phyloP scores from a whole-genome alignment of 805 yeast genomes.

The Cephaloascus albidus region DNA sequence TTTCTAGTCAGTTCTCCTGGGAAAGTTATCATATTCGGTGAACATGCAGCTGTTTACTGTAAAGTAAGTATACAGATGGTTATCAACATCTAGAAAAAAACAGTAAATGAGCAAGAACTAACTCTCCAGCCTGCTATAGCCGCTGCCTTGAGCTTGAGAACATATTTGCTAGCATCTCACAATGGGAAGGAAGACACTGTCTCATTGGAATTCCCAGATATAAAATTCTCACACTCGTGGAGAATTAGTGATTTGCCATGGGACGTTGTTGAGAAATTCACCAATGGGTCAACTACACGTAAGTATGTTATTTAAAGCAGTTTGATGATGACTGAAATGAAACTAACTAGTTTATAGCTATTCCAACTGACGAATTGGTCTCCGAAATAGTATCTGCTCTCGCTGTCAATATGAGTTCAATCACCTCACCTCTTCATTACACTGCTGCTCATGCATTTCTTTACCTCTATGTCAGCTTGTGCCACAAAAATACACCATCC shows the following conservation, averaged over 20 bases:
- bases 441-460: constrained; percentile 79
- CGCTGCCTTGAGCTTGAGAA: constrained; percentile 81
- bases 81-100: no score
- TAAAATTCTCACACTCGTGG: constrained; percentile 62
- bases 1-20: constrained; percentile 92
- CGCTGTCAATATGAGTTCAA: constrained; percentile 29
- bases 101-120: no score
- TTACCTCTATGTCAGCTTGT: constrained; percentile 59
- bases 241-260: constrained; percentile 51
- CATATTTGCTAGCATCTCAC: constrained; percentile 62
- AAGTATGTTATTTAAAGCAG: no score
- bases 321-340: no score
- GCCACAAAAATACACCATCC: constrained; percentile 37
- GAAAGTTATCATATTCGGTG: constrained; percentile 91
- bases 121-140: constrained; percentile 78
- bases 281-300: constrained; percentile 10
- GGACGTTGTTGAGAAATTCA: constrained; percentile 21
- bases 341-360: no score
- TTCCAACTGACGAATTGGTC: constrained; percentile 40
- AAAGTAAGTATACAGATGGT: constrained; percentile 45
- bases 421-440: constrained; percentile 52
- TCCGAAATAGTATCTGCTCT: constrained; percentile 48
- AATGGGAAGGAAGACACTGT: constrained; percentile 35
- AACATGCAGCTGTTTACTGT: constrained; percentile 90
- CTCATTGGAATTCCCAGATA: constrained; percentile 75